Percentiles rank a stretch among this genome's conserved stretches.
Conservation (phyloP, 352 stramenopile genomes). For the Blastocystis sp. region DNA sequence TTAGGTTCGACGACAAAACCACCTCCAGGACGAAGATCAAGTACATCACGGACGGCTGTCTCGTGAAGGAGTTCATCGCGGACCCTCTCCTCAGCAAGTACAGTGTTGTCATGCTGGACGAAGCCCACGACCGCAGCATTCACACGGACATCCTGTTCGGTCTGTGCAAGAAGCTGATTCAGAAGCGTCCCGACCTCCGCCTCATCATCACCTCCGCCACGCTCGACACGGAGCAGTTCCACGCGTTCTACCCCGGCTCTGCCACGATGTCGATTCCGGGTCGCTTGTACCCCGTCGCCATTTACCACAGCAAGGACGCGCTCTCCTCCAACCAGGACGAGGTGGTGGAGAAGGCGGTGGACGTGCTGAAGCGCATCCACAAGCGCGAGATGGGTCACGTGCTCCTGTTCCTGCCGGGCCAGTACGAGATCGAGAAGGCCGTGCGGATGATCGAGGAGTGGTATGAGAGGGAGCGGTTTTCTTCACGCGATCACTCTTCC, state of each 20-base stretch:
- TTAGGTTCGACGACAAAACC: conserved; percentile 85
- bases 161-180: conserved; percentile 81
- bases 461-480: conserved; percentile 21
- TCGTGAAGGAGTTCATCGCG: conserved; percentile 80
- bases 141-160: conserved; percentile 89
- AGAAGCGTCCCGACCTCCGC: conserved; percentile 81
- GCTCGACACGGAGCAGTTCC: conserved; percentile 87
- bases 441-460: conserved; percentile 80
- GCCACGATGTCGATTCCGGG: conserved; percentile 79
- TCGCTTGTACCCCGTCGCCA: conserved; percentile 82
- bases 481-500: not conserved
- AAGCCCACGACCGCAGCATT: conserved; percentile 88
- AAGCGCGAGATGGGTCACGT: conserved; percentile 82
- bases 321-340: conserved; percentile 83
- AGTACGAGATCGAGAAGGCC: conserved; percentile 85
- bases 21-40: conserved; percentile 87
- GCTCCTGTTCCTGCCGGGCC: conserved; percentile 84
- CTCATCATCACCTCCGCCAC: conserved; percentile 89
- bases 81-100: conserved; percentile 84
- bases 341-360: conserved; percentile 79
- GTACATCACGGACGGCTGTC: conserved; percentile 85
- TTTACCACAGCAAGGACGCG: conserved; percentile 80
- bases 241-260: conserved; percentile 83
- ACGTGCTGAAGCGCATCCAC: conserved; percentile 84
- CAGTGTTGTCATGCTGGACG: conserved; percentile 87